A percentile compares a stretch with the other conserved stretches of the same genome.
phyloP scores from a whole-genome alignment of 2,329 filamentous ascomycete species.

The Aureobasidium zeae region DNA sequence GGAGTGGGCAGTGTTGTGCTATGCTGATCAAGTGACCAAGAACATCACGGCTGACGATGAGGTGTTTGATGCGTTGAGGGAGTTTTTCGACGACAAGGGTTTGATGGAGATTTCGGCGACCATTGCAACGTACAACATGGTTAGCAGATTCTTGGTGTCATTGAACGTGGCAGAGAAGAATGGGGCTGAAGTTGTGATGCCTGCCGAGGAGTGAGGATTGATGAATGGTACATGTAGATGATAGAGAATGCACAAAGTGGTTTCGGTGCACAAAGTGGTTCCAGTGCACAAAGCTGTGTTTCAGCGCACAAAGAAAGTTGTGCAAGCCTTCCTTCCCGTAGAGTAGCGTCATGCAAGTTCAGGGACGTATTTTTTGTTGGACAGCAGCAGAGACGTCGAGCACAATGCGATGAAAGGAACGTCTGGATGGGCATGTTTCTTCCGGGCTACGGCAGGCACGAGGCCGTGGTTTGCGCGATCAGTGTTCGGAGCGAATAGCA shows the following conservation, averaged over 20 bases:
- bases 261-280: constrained; percentile 1
- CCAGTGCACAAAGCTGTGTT: neutral
- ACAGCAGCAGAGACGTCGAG: neutral
- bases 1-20: constrained; percentile 28
- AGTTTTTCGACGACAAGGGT: constrained; percentile 23
- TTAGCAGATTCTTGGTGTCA: constrained; percentile 30
- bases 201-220: constrained; percentile 14
- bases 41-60: constrained; percentile 25
- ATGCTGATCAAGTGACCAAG: constrained; percentile 28
- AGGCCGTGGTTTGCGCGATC: constrained; percentile 6
- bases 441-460: constrained; percentile 5
- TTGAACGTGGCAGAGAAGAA: constrained; percentile 33
- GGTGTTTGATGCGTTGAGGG: constrained; percentile 26
- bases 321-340: too few relatives aligned
- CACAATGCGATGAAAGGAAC: constrained; percentile 14
- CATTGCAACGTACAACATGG: constrained; percentile 32
- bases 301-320: neutral
- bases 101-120: constrained; percentile 31
- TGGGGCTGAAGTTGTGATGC: constrained; percentile 28
- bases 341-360: constrained; percentile 14
- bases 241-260: constrained; percentile 4
- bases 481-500: neutral
- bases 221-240: too few relatives aligned
- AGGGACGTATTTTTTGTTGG: constrained; percentile 8
- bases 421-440: constrained; percentile 8